phyloP scores from a whole-genome alignment of 2,329 filamentous ascomycete species.

The Fusarium poae region DNA sequence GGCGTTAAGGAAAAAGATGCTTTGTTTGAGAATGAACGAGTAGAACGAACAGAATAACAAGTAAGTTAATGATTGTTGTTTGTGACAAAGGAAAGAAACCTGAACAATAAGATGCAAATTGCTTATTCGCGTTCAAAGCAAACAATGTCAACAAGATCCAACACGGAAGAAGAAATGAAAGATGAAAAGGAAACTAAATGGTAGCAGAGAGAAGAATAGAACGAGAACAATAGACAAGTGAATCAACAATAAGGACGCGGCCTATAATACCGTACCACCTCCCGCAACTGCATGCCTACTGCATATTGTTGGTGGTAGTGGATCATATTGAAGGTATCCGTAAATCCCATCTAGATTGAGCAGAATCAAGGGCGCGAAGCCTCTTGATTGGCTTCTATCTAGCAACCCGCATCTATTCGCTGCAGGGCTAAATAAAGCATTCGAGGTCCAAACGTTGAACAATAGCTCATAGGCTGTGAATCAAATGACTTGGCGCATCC shows the following conservation, averaged over 20 bases:
- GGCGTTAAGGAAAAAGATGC: constrained; percentile 17
- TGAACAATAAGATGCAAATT: constrained; percentile 23
- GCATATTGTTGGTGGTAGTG: constrained; percentile 31
- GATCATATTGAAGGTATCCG: constrained; percentile 19
- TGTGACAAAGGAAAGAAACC: constrained; percentile 46
- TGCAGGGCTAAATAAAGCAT: constrained; percentile 50
- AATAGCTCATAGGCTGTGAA: constrained; percentile 46
- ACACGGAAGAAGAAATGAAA: constrained; percentile 11
- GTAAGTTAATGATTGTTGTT: constrained; percentile 18
- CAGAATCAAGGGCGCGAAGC: constrained; percentile 36
- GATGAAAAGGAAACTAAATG: constrained; percentile 2
- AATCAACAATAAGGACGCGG: constrained; percentile 32
- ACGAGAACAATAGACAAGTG: constrained; percentile 19
- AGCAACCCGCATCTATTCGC: constrained; percentile 37
- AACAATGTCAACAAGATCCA: constrained; percentile 20
- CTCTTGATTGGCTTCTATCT: constrained; percentile 44
- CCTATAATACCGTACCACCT: constrained; percentile 36
- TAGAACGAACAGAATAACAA: constrained; percentile 27
- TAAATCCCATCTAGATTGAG: constrained; percentile 34
- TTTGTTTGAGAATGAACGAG: constrained; percentile 24
- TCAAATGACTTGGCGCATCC: constrained; percentile 46
- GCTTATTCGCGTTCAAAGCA: constrained; percentile 20
- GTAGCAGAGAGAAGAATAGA: constrained; percentile 22
- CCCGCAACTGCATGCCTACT: constrained; percentile 25
- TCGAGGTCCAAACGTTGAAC: constrained; percentile 29